phyloP scores from a whole-genome alignment of 2,329 filamentous ascomycete genomes.

The Exophiala sideris region DNA sequence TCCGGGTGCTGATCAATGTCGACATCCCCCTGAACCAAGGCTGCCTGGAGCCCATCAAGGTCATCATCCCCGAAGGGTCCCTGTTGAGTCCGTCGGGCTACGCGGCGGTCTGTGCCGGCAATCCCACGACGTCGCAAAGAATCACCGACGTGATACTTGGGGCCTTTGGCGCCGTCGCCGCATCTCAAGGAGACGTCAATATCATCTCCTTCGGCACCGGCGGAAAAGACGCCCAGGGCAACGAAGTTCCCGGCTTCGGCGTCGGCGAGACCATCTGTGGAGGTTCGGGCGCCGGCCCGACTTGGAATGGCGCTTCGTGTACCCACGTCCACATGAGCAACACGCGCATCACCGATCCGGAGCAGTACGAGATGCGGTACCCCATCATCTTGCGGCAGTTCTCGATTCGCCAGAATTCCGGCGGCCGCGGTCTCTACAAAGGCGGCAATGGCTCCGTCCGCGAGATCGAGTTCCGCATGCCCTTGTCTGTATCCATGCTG shows the following conservation, averaged over 20 bases:
- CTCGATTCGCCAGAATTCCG: constrained; percentile 59
- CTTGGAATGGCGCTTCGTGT: constrained; percentile 69
- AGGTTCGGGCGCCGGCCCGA: constrained; percentile 68
- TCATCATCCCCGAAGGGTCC: constrained; percentile 29
- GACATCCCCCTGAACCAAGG: constrained; percentile 36
- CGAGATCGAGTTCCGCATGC: constrained; percentile 77
- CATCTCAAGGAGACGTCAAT: constrained; percentile 32
- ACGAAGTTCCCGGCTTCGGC: constrained; percentile 62
- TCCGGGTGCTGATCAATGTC: constrained; percentile 30
- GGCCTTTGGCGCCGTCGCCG: constrained; percentile 31
- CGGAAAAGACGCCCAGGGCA: constrained; percentile 26
- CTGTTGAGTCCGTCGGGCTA: constrained; percentile 32
- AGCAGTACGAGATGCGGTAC: constrained; percentile 73
- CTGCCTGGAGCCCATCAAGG: constrained; percentile 30
- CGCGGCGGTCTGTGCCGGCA: constrained; percentile 31
- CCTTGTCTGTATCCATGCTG: constrained; percentile 59
- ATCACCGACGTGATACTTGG: constrained; percentile 35
- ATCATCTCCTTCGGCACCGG: constrained; percentile 32
- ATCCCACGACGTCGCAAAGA: constrained; percentile 31
- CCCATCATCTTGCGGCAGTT: constrained; percentile 72
- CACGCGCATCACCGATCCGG: constrained; percentile 77
- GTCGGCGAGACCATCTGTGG: constrained; percentile 81
- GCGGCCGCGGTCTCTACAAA: constrained; percentile 61
- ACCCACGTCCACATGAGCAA: constrained; percentile 88
- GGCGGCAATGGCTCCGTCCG: constrained; percentile 73